Evolutionary conservation across 116 monocot species (phyloP), one percentile per base, ranked within the genome.

Genomic region (Phalaenopsis hybrid): DNA sequence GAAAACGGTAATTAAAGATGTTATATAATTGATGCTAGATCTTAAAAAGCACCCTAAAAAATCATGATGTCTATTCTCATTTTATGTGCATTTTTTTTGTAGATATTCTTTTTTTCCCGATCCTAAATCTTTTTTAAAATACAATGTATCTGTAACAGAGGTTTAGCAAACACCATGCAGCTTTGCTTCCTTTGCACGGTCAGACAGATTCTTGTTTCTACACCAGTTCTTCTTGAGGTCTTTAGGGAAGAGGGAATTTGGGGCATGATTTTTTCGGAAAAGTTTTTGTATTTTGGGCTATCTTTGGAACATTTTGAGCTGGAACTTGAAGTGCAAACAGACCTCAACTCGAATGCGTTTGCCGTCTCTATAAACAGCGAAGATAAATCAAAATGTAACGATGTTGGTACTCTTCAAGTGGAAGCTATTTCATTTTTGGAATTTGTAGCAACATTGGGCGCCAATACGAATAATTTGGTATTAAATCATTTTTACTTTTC

Each of bases 381-480:
- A 67, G 76, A 83, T 79, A 57, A 80, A 58, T 68, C 49, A 67
- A 82, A 81, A 44, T 78, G 59, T 52, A 74, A 63, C 84, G 87
- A 88, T 65, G 87, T 88, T 77, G 85, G 88, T 73, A 85, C 85
- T 83, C 83, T 95, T 89, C 95, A 93, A 89, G 81, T 89, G 72
- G 95, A 98, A 88, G 90, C 88, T 16, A 89, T 98, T 81, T 93
- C 98, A 57, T 98, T 98, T 76, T 81, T 95, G 85, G 98, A 98
- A 79, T 98, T 94, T 84, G 89, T 90, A 58, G 98, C 98, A 45
- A 88, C 93, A 79, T 85, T 92, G 46, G 81, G 59, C 80, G 81
- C 81, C 74, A 98, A 89, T 82, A 85, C 84, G 79, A 90, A 92
- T 83, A 98, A 95, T 80, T 18, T 92, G 89, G 98, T 98, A 93